phyloP scores from a whole-genome alignment of 2,329 filamentous ascomycete species.

The Colletotrichum horii region DNA sequence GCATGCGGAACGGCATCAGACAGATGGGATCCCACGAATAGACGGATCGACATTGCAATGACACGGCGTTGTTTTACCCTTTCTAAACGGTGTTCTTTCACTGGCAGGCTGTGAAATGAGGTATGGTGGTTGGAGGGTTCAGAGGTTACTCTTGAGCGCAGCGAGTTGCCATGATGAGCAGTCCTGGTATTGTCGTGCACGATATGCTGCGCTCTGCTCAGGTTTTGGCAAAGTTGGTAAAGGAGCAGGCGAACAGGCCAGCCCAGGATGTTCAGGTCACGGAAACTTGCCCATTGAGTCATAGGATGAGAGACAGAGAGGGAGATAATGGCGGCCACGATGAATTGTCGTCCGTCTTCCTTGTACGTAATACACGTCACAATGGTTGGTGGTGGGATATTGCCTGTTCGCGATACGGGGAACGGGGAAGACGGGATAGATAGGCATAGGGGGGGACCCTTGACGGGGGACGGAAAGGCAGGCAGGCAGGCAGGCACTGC shows the following conservation, averaged over 20 bases:
- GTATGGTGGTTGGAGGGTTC: neutral
- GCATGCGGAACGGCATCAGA: constrained; percentile 18
- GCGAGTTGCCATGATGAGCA: neutral
- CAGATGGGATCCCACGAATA: constrained; percentile 18
- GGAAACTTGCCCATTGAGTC: neutral
- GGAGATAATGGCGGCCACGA: neutral
- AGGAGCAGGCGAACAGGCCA: neutral
- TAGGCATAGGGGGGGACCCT: neutral
- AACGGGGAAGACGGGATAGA: neutral
- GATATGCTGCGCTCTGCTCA: neutral
- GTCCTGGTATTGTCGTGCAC: neutral
- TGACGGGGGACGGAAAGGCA: neutral
- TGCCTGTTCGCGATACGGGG: constrained; percentile 4
- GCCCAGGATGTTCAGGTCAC: neutral
- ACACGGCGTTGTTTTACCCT: neutral
- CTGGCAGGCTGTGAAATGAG: neutral
- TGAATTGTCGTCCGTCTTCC: neutral
- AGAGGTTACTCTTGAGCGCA: neutral
- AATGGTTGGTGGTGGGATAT: neutral
- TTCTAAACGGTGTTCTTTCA: neutral
- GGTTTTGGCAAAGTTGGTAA: neutral
- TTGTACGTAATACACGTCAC: constrained; percentile 16
- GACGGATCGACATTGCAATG: constrained; percentile 16
- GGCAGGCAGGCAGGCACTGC: neutral
- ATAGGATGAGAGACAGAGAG: neutral